phyloP scores from a whole-genome alignment of 257 asterid species.

The Hygrophila difformis region DNA sequence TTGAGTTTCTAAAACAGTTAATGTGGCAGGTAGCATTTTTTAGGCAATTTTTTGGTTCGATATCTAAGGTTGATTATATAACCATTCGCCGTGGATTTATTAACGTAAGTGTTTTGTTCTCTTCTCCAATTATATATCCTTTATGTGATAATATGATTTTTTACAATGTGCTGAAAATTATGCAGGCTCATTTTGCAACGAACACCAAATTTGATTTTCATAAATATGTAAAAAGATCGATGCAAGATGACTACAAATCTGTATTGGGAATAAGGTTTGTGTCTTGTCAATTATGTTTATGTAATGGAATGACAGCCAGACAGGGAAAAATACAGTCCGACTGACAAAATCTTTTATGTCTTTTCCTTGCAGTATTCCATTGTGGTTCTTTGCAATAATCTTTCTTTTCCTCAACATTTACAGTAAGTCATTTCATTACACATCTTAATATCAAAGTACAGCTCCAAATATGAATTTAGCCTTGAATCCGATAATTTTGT shows the following conservation, averaged over 20 bases:
- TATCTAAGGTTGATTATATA: slow-evolving; percentile 61
- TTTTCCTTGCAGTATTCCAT: slow-evolving; percentile 45
- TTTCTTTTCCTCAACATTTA: slow-evolving; percentile 44
- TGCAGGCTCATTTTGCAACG: slow-evolving; percentile 64
- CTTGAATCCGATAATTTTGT: too few species aligned
- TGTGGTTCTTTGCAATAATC: slow-evolving; percentile 41
- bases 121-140: too few species aligned
- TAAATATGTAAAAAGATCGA: slow-evolving; percentile 55
- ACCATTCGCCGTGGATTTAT: slow-evolving; percentile 68
- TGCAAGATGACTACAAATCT: slow-evolving; percentile 63
- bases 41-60: slow-evolving; percentile 62
- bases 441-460: too few species aligned
- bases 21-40: slow-evolving; percentile 67
- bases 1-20: too few species aligned
- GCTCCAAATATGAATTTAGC: too few species aligned
- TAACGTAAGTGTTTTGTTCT: slow-evolving; percentile 29
- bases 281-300: too few species aligned
- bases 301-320: too few species aligned
- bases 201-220: slow-evolving; percentile 59
- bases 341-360: too few species aligned
- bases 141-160: too few species aligned
- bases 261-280: slow-evolving; percentile 58
- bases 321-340: too few species aligned
- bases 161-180: too few species aligned
- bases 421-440: slow-evolving; percentile 39